Conservation (phyloP, 83 land plant species). For the Picea abies region DNA sequence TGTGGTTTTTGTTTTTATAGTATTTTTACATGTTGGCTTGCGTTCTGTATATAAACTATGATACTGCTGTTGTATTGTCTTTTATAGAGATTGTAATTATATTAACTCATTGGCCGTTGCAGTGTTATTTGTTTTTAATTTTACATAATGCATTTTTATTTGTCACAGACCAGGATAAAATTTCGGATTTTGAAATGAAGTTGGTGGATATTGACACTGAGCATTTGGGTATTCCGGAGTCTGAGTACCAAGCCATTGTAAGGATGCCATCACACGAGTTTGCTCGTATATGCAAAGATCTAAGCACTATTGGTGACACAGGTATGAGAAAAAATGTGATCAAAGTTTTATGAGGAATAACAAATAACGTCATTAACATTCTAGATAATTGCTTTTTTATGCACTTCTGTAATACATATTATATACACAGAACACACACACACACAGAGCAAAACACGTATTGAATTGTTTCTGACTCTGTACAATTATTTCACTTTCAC, state of each 20-base stretch:
- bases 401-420: too few relatives aligned
- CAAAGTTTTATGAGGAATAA: too few relatives aligned
- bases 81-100: not conserved
- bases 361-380: too few relatives aligned
- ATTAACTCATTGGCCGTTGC: not conserved
- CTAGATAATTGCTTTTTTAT: too few relatives aligned
- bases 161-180: conserved; percentile 85
- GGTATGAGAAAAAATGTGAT: conserved; percentile 32
- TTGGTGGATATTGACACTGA: conserved; percentile 98
- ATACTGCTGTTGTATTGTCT: too few relatives aligned
- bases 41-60: not conserved
- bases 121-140: not conserved
- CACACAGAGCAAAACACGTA: too few relatives aligned
- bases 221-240: conserved; percentile 95
- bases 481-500: too few relatives aligned
- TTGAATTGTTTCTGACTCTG: too few relatives aligned
- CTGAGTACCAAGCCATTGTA: conserved; percentile 89
- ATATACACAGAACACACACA: too few relatives aligned
- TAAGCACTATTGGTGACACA: conserved; percentile 93
- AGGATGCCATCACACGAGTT: conserved; percentile 94
- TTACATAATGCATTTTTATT: not conserved
- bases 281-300: conserved; percentile 91
- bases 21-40: not conserved
- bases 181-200: conserved; percentile 98
- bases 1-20: not conserved